Evolutionary conservation across 2,329 filamentous ascomycete species (phyloP).

Genomic region (Sodiomyces alkalinus): DNA sequence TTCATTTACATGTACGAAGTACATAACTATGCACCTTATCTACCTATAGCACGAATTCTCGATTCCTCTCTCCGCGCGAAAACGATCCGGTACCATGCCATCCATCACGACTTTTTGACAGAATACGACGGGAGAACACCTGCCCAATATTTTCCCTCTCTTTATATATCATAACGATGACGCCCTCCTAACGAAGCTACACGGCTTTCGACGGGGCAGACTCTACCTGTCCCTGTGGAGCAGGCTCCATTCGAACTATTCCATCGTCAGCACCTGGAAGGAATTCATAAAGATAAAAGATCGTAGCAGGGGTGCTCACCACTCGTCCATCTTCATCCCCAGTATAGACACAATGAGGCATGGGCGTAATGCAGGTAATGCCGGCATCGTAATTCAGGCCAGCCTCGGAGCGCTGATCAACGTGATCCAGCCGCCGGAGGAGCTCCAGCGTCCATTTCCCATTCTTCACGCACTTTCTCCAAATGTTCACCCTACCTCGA

Average conservation of each 20-base stretch:
- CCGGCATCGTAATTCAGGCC: constrained; percentile 45
- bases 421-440: constrained; percentile 68
- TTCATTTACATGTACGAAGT: neutral
- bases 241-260: constrained; percentile 48
- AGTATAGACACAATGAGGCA: constrained; percentile 75
- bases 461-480: constrained; percentile 39
- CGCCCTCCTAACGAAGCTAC: neutral
- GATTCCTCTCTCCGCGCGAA: neutral
- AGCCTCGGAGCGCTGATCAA: constrained; percentile 50
- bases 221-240: constrained; percentile 41
- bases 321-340: constrained; percentile 89
- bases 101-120: neutral
- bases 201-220: constrained; percentile 7
- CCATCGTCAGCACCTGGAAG: neutral
- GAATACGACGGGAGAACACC: neutral
- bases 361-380: constrained; percentile 75
- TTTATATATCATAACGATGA: neutral
- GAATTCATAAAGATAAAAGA: neutral
- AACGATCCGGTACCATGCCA: neutral
- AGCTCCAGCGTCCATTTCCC: constrained; percentile 65
- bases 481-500: constrained; percentile 69
- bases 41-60: neutral
- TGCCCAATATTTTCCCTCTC: neutral
- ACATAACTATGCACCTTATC: constrained; percentile 1
- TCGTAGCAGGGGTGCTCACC: constrained; percentile 28